These are phyloP conservation scores for Candida chauliodis DNA, from an alignment of 805 yeast genomes.

Conservation along the genomic window DNA sequence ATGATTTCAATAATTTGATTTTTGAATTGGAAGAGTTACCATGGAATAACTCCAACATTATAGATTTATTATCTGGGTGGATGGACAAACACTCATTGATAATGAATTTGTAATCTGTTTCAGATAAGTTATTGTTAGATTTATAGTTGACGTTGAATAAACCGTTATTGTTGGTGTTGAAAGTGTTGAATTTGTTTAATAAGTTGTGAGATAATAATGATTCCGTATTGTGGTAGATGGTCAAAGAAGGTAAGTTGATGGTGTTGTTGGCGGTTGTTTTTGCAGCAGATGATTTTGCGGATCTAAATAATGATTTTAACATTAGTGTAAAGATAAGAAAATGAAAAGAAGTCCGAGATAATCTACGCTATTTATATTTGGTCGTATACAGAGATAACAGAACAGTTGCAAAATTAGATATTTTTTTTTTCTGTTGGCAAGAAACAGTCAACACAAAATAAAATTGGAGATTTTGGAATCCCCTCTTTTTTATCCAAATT, in stretches of 20 bases:
- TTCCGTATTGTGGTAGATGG: slow-evolving; percentile 26
- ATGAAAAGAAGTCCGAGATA: not conserved
- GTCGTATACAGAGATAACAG: not conserved
- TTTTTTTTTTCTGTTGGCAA: not conserved
- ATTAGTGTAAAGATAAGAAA: slow-evolving; percentile 1
- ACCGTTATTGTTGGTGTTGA: slow-evolving; percentile 6
- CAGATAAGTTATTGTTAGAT: slow-evolving; percentile 8
- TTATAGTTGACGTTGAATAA: slow-evolving; percentile 2
- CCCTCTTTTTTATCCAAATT: not conserved
- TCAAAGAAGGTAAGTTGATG: not conserved
- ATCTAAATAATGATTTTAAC: slow-evolving; percentile 3
- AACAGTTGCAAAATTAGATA: not conserved
- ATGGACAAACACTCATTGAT: slow-evolving; percentile 25
- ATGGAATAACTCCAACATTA: slow-evolving; percentile 16
- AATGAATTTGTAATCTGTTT: slow-evolving; percentile 23
- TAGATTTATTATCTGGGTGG: slow-evolving; percentile 33
- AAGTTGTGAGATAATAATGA: slow-evolving; percentile 23
- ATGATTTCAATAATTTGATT: slow-evolving; percentile 9
- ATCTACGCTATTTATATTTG: not conserved
- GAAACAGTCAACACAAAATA: not conserved
- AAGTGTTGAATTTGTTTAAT: slow-evolving; percentile 18
- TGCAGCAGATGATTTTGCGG: not conserved
- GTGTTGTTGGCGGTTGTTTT: not conserved
- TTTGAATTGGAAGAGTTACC: slow-evolving; percentile 7
- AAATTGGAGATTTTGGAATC: not conserved